Percentiles rank a stretch among this genome's conserved stretches.
phyloP scores from a whole-genome alignment of 768 basidiomycete genomes.

The Artomyces pyxidatus region DNA sequence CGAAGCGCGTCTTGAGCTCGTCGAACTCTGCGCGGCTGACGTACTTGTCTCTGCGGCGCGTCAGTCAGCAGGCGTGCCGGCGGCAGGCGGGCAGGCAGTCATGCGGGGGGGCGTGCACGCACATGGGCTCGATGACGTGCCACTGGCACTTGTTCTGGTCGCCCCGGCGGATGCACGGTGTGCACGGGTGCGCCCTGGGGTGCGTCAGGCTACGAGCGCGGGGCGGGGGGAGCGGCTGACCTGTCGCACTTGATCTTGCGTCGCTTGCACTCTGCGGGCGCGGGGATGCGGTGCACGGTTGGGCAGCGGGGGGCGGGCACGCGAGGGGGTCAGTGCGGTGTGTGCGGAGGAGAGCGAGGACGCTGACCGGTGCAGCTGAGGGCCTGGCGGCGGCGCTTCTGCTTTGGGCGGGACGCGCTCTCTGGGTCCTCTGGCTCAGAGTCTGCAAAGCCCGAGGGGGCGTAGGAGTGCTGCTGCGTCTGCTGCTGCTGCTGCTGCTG shows the following conservation, averaged over 20 bases:
- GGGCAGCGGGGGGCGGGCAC: constrained; percentile 15
- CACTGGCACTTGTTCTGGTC: constrained; percentile 79
- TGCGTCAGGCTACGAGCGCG: constrained; percentile 10
- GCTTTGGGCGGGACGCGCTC: constrained; percentile 58
- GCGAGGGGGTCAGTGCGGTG: no score
- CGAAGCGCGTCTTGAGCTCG: constrained; percentile 58
- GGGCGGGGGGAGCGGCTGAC: constrained; percentile 28
- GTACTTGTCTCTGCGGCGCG: constrained; percentile 58
- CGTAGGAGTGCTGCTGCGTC: neutral
- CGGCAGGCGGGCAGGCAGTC: constrained; percentile 2
- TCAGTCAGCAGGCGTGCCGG: no score
- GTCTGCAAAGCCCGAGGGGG: constrained; percentile 34
- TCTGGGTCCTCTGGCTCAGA: constrained; percentile 52
- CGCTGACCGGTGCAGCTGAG: constrained; percentile 76
- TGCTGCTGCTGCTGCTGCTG: neutral
- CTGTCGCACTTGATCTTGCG: constrained; percentile 87
- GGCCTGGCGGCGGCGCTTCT: constrained; percentile 76
- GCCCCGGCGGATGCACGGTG: constrained; percentile 70
- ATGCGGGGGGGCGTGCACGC: constrained; percentile 27
- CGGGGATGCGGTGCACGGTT: constrained; percentile 9
- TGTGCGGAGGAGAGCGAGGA: constrained; percentile 18
- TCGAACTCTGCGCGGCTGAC: constrained; percentile 73
- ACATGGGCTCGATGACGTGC: constrained; percentile 78
- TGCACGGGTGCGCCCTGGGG: constrained; percentile 67
- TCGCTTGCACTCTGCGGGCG: constrained; percentile 64